Evolutionary conservation across 1,284 basidiomycete genomes (phyloP).

Genomic region (Fistulinella cinereoalba): DNA sequence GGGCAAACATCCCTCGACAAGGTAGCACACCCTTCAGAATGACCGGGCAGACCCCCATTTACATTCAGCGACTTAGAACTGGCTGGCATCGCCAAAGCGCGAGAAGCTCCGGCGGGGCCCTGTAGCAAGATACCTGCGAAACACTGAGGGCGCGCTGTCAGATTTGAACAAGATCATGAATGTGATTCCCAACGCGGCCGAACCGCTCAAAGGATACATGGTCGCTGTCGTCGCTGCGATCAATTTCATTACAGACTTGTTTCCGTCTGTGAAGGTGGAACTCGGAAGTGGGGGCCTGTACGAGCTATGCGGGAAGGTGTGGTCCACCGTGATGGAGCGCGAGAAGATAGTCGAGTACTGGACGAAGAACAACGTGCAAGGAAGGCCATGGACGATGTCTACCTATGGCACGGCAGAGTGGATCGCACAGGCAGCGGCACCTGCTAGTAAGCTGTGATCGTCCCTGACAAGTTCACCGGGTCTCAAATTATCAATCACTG

Average conservation of each 20-base stretch:
- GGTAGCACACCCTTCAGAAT: slow-evolving; percentile 6
- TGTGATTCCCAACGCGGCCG: slow-evolving; percentile 17
- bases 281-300: slow-evolving; percentile 16
- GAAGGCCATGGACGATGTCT: slow-evolving; percentile 15
- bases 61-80: slow-evolving; percentile 13
- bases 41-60: not conserved
- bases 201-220: slow-evolving; percentile 17
- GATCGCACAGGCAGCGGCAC: slow-evolving; percentile 14
- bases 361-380: slow-evolving; percentile 11
- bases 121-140: slow-evolving; percentile 26
- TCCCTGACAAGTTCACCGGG: too few relatives aligned
- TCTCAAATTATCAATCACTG: too few relatives aligned
- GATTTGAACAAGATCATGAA: slow-evolving; percentile 10
- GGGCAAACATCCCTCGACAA: slow-evolving; percentile 8
- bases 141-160: slow-evolving; percentile 21
- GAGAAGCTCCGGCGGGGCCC: slow-evolving; percentile 23
- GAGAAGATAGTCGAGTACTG: slow-evolving; percentile 18
- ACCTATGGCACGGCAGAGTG: slow-evolving; percentile 23
- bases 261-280: slow-evolving; percentile 14
- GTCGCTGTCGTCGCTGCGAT: slow-evolving; percentile 19
- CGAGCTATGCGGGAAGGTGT: slow-evolving; percentile 23
- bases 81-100: slow-evolving; percentile 23
- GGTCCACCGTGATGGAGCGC: slow-evolving; percentile 19
- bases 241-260: slow-evolving; percentile 21
- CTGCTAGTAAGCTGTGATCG: slow-evolving; percentile 6